phyloP scores from a whole-genome alignment of 2,329 filamentous ascomycete genomes.

The Colletotrichum incanum region DNA sequence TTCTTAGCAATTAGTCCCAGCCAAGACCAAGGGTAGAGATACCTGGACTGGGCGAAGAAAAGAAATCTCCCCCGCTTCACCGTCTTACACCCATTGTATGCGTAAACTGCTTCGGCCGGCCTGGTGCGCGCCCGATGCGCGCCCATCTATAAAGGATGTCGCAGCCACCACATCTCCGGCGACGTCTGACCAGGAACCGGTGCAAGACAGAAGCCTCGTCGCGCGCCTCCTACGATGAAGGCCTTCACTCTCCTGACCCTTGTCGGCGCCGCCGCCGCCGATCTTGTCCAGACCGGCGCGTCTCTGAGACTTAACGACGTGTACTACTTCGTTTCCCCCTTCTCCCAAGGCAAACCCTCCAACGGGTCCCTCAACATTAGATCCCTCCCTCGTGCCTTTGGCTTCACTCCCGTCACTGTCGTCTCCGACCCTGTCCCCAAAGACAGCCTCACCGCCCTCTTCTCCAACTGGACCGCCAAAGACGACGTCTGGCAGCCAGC shows the following conservation, averaged over 20 bases:
- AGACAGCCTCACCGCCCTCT: slow-evolving; percentile 46
- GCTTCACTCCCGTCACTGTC: slow-evolving; percentile 55
- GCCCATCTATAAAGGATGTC: slow-evolving; percentile 21
- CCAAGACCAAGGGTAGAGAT: not conserved
- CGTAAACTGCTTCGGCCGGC: not conserved
- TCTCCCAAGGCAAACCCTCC: slow-evolving; percentile 48
- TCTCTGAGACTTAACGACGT: slow-evolving; percentile 51
- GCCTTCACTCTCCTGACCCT: slow-evolving; percentile 37
- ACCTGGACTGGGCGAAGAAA: slow-evolving; percentile 4
- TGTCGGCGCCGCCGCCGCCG: slow-evolving; percentile 40
- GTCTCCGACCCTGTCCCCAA: slow-evolving; percentile 47
- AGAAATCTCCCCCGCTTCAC: slow-evolving; percentile 1
- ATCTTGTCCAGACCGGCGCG: slow-evolving; percentile 51
- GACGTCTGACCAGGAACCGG: not conserved
- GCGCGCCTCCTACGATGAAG: slow-evolving; percentile 30
- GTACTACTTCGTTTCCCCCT: slow-evolving; percentile 55
- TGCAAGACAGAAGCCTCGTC: not conserved
- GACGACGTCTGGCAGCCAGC: slow-evolving; percentile 50
- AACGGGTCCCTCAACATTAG: slow-evolving; percentile 38
- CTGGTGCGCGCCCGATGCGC: no score
- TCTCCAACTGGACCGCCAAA: slow-evolving; percentile 51
- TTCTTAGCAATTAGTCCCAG: slow-evolving; percentile 10
- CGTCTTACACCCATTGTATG: not conserved
- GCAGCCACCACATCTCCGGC: not conserved
- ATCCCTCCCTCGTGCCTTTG: slow-evolving; percentile 48